Conservation (phyloP, 2,329 filamentous ascomycete species). For the Cytospora piceicola region DNA sequence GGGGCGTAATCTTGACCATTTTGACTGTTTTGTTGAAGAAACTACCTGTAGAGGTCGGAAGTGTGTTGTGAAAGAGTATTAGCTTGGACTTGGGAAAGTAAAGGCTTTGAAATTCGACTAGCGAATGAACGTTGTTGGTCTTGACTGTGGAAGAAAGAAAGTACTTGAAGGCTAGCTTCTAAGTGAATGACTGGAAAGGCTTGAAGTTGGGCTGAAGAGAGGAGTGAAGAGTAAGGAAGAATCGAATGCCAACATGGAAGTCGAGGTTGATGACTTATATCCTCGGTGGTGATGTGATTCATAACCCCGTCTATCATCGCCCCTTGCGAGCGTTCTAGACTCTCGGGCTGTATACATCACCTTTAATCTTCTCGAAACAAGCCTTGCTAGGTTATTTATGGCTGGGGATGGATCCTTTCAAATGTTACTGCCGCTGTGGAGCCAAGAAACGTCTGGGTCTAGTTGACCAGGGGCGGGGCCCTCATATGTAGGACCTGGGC, state of each 20-base stretch:
- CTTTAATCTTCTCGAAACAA: slow-evolving; percentile 31
- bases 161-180: slow-evolving; percentile 31
- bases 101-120: slow-evolving; percentile 27
- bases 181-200: slow-evolving; percentile 27
- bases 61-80: background rate
- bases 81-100: slow-evolving; percentile 7
- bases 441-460: background rate
- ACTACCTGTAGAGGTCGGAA: background rate
- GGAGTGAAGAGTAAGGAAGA: slow-evolving; percentile 22
- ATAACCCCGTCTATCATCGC: slow-evolving; percentile 3
- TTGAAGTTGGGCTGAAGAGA: slow-evolving; percentile 25
- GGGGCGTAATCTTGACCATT: slow-evolving; percentile 31
- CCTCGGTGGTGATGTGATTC: background rate
- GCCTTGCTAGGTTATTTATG: slow-evolving; percentile 13
- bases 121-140: slow-evolving; percentile 29
- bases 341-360: background rate
- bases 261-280: slow-evolving; percentile 23
- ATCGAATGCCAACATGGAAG: background rate
- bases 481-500: slow-evolving; percentile 4
- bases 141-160: slow-evolving; percentile 23
- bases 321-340: slow-evolving; percentile 5
- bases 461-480: background rate
- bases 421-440: slow-evolving; percentile 16
- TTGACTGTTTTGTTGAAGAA: slow-evolving; percentile 25
- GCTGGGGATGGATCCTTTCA: slow-evolving; percentile 22